Conservation (phyloP, 345 rosid species). For the Melaleuca quinquenervia region DNA sequence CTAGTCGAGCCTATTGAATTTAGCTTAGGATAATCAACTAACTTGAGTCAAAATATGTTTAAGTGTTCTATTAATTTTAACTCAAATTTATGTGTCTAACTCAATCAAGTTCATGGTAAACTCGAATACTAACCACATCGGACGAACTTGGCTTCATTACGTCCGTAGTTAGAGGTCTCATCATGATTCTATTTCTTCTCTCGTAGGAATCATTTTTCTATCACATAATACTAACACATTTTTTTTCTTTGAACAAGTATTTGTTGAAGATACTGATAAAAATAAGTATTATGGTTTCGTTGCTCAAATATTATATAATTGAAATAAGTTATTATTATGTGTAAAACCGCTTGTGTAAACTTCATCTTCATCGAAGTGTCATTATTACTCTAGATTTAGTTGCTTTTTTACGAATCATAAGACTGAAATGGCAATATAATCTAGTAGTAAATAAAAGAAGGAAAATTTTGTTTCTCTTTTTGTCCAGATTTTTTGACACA, state of each 20-base stretch:
- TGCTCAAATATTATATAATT: too few relatives aligned
- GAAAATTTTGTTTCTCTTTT: neutral
- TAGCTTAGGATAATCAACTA: neutral
- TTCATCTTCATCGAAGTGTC: neutral
- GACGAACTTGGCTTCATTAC: neutral
- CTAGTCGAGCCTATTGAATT: neutral
- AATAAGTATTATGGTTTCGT: too few relatives aligned
- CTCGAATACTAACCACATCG: too few relatives aligned
- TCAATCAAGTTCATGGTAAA: neutral
- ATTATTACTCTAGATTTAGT: neutral
- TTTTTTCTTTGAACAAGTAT: too few relatives aligned
- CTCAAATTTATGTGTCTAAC: neutral
- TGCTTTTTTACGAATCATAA: neutral
- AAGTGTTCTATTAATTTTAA: too few relatives aligned
- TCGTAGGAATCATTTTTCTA: neutral
- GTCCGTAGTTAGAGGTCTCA: neutral
- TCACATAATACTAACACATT: neutral
- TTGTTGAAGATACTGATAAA: too few relatives aligned
- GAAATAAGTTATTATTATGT: neutral
- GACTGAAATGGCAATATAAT: neutral
- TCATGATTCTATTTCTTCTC: neutral
- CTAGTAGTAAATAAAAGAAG: neutral
- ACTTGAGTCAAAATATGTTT: neutral
- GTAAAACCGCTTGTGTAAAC: neutral
- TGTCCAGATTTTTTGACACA: neutral